Percentiles rank a stretch among this genome's conserved stretches.
Evolutionary conservation across 2,329 filamentous ascomycete genomes (phyloP).

Genomic region (Aspergillus sp.): DNA sequence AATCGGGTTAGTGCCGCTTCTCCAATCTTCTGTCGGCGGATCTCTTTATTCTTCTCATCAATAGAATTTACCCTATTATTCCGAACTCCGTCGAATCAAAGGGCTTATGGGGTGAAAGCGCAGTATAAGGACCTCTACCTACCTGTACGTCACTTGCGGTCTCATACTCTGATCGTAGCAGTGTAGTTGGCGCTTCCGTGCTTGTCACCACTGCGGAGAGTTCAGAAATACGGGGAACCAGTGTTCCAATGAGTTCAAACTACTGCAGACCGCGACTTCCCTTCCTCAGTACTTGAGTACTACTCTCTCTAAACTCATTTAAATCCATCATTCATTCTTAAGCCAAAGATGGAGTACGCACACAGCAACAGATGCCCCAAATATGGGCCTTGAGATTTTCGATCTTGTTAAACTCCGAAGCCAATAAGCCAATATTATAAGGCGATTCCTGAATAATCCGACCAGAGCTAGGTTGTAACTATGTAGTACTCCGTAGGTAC

Average conservation of each 20-base stretch:
- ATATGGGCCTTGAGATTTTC: background rate
- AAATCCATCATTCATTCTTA: background rate
- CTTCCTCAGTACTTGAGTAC: too few species aligned
- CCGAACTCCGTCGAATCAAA: conserved; percentile 1
- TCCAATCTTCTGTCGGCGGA: conserved; percentile 22
- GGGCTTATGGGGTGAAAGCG: background rate
- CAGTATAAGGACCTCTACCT: background rate
- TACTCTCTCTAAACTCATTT: too few species aligned
- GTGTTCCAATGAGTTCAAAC: background rate
- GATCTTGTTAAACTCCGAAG: background rate
- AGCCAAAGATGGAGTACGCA: background rate
- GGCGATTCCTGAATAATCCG: background rate
- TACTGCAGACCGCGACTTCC: too few species aligned
- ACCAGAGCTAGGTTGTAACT: too few species aligned
- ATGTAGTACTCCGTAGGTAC: too few species aligned
- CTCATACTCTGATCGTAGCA: background rate
- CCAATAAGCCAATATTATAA: background rate
- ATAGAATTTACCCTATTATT: background rate
- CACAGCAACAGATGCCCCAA: background rate
- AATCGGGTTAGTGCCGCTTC: conserved; percentile 25
- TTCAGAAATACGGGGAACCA: background rate
- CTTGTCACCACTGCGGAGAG: background rate
- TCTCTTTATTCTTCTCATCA: background rate
- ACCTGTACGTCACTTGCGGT: background rate
- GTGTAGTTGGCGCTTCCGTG: background rate